Percentiles rank a stretch among this genome's conserved stretches.
Conservation (phyloP, 345 rosid genomes). For the Ceriops tagal region DNA sequence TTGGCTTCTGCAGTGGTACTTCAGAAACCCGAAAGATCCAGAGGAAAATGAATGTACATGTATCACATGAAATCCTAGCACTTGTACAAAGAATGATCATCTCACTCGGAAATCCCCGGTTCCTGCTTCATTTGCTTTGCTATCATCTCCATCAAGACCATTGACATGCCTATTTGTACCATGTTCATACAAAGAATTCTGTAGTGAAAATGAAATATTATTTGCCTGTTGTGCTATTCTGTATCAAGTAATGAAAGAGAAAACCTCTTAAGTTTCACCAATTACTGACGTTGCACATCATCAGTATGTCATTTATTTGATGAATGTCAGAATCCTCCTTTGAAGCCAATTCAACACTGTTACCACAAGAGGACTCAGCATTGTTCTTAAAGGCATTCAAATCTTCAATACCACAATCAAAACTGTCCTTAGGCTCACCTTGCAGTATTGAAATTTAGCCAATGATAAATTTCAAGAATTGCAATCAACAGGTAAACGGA, state of each 20-base stretch:
- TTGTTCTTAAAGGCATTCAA: constrained; percentile 1
- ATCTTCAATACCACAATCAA: constrained; percentile 11
- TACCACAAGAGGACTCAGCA: not conserved
- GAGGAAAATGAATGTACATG: no score
- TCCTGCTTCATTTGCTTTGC: constrained; percentile 10
- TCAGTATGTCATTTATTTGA: constrained; percentile 1
- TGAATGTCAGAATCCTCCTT: constrained; percentile 5
- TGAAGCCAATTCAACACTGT: constrained; percentile 1
- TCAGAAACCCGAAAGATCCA: no score
- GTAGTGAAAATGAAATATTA: not conserved
- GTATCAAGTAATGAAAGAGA: not conserved
- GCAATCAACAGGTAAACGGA: no score
- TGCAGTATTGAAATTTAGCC: constrained; percentile 5
- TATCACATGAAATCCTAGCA: no score
- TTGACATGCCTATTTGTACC: not conserved
- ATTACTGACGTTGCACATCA: not conserved
- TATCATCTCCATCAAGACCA: not conserved
- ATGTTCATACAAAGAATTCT: constrained; percentile 20
- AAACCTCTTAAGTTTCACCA: constrained; percentile 5
- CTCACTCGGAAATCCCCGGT: constrained; percentile 14
- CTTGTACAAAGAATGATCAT: no score
- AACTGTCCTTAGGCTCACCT: constrained; percentile 17
- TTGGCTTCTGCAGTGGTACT: no score
- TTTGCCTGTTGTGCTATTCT: not conserved
- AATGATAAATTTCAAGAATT: not conserved